Evolutionary conservation across 306 rosid species (phyloP).

Genomic region (Arachis stenosperma): DNA sequence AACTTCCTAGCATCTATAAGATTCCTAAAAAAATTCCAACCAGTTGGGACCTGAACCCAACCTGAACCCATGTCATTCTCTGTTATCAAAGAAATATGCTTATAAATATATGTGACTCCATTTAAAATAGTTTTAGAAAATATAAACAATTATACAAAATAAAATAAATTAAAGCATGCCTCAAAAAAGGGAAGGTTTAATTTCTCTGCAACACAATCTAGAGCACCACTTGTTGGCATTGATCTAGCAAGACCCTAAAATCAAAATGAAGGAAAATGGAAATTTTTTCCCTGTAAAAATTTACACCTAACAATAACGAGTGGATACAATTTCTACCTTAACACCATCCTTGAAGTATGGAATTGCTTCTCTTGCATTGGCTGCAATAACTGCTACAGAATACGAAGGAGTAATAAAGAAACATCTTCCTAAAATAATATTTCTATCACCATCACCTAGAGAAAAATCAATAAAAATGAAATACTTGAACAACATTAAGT

Average conservation of each 20-base stretch:
- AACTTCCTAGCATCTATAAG: conserved; percentile 96
- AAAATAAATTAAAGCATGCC: conserved; percentile 47
- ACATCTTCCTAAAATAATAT: conserved; percentile 87
- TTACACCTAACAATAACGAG: no score
- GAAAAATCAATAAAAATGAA: conserved; percentile 3
- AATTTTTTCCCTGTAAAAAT: conserved; percentile 37
- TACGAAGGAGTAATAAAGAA: conserved; percentile 60
- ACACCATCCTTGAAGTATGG: no score
- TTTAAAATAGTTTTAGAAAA: conserved; percentile 5
- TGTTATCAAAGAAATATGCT: conserved; percentile 34
- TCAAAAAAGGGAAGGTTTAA: conserved; percentile 89
- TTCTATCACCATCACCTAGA: conserved; percentile 97
- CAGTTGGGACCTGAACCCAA: conserved; percentile 84
- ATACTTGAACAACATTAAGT: conserved; percentile 13
- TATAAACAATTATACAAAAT: neutral
- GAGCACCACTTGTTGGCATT: conserved; percentile 98
- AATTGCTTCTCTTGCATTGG: no score
- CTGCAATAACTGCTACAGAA: no score
- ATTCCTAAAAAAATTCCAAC: conserved; percentile 98
- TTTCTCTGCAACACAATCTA: conserved; percentile 89
- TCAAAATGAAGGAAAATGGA: conserved; percentile 32
- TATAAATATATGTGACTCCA: conserved; percentile 8
- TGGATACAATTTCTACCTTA: no score
- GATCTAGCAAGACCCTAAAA: conserved; percentile 93
- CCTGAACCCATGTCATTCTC: conserved; percentile 8